Percentiles rank a stretch among this genome's conserved stretches.
These are phyloP conservation scores for Tremella mesenterica DNA, from an alignment of 768 basidiomycete genomes.

Conservation along the genomic window DNA sequence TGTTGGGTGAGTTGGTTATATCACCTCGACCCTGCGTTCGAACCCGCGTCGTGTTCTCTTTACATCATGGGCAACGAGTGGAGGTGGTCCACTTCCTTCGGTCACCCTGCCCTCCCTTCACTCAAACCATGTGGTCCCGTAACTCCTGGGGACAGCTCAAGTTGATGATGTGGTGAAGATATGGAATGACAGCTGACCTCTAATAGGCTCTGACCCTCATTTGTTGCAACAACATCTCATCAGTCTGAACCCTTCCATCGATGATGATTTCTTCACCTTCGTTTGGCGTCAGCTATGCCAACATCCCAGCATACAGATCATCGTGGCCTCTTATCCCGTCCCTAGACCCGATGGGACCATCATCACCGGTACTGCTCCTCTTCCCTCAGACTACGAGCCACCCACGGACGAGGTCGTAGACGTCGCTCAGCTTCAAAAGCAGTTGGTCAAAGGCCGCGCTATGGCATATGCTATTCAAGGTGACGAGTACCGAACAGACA, in stretches of 20 bases:
- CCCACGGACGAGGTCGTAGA: slow-evolving; percentile 10
- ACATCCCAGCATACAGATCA: slow-evolving; percentile 24
- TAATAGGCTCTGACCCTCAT: slow-evolving; percentile 23
- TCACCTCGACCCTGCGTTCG: slow-evolving; percentile 20
- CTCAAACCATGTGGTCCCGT: too few species aligned
- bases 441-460: slow-evolving; percentile 21
- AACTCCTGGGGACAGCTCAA: too few species aligned
- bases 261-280: slow-evolving; percentile 30
- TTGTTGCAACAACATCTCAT: slow-evolving; percentile 18
- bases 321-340: slow-evolving; percentile 25
- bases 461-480: slow-evolving; percentile 26
- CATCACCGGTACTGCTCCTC: slow-evolving; percentile 21
- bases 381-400: slow-evolving; percentile 19
- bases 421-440: slow-evolving; percentile 9
- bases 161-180: too few species aligned
- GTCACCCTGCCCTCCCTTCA: too few species aligned
- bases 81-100: slow-evolving; percentile 20
- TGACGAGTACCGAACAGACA: slow-evolving; percentile 20
- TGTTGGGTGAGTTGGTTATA: slow-evolving; percentile 26
- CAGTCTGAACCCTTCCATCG: slow-evolving; percentile 19
- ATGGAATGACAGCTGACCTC: slow-evolving; percentile 1
- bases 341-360: slow-evolving; percentile 13
- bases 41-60: slow-evolving; percentile 6
- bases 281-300: slow-evolving; percentile 20
- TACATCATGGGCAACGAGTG: slow-evolving; percentile 4